Base-by-base conservation (phyloP, 73 alveolate species). In the Paraurostyla sp. region DNA sequence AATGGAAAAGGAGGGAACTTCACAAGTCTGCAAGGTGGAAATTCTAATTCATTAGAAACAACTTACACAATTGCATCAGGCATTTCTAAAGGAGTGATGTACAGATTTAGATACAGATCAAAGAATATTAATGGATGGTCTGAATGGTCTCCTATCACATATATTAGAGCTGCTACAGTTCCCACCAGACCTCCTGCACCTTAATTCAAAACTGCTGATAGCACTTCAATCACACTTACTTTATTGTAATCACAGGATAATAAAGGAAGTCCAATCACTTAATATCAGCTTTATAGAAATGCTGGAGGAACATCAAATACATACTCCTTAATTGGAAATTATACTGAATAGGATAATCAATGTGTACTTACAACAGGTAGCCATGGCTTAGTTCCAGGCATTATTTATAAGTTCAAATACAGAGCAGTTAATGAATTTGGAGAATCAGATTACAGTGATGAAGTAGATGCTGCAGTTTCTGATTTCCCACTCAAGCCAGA, bases 141-240 rank as follows among this genome's bases (percentile, higher is more conserved):
- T 1, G 93, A 62, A 23, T 91, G 54, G 85, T 91, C 96, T 13
- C 83, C 86, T 33, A 87, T 87, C 36, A 75, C 87, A 13, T 87
- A 87, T 57, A 41, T 87, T 9, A 11, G 56, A 56, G 89, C 93
- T 4, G 95, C 95, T 0, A 69, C 92, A 7, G 73, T 33, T 27
- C 95, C 95, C 11, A 16, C 63, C 3, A 46, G 96, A 22, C 96
- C 96, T 20, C 91, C 92, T n/a, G 93, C 93, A 18, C 96, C 96
- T 46, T 15, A 20, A 3, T 91, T 91, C 76, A 65, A 41, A 32
- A 22, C 85, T 30, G 96, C 93, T 7, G 40, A 71, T 38, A 71
- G 93, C 0, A 91, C 91, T 36, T 84, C 92, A 45, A 40, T 76
- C 30, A 85, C 91, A 0, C 52, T 91, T 16, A 30, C n/a, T n/a